Conservation (phyloP, 2,329 filamentous ascomycete species). For the Mollisiaceae sp. region DNA sequence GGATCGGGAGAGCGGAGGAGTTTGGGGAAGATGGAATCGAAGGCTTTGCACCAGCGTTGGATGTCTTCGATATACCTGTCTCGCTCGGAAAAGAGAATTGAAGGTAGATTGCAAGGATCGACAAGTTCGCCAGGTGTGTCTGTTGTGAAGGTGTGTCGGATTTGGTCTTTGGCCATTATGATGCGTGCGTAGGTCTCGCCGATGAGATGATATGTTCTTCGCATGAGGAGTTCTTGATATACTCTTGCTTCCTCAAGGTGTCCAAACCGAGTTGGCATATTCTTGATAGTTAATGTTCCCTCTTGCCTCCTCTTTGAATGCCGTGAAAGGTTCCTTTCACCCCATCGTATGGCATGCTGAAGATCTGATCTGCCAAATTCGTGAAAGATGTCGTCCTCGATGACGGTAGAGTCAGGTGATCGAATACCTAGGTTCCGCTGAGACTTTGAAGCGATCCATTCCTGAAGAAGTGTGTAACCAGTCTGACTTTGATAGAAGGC, state of each 20-base stretch:
- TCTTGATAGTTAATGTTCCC: constrained; percentile 15
- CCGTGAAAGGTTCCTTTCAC: constrained; percentile 12
- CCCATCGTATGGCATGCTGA: constrained; percentile 21
- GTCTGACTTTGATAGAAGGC: constrained; percentile 23
- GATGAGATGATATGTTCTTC: constrained; percentile 24
- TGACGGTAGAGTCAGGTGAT: constrained; percentile 19
- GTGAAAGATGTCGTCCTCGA: constrained; percentile 26
- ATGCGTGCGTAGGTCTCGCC: constrained; percentile 20
- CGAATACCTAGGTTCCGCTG: constrained; percentile 9
- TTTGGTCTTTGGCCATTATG: constrained; percentile 19
- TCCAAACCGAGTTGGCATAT: constrained; percentile 22
- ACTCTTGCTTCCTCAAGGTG: constrained; percentile 22
- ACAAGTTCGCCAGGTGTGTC: constrained; percentile 22
- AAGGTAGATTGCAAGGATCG: constrained; percentile 21
- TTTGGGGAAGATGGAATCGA: constrained; percentile 11
- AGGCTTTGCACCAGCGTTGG: constrained; percentile 17
- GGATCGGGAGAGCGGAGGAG: constrained; percentile 5
- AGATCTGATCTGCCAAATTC: constrained; percentile 24
- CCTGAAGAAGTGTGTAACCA: constrained; percentile 15
- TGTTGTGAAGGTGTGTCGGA: constrained; percentile 16
- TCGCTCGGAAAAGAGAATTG: background rate
- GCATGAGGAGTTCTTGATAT: constrained; percentile 25
- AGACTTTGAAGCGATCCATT: constrained; percentile 11
- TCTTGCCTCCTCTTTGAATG: constrained; percentile 20
- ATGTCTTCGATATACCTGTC: constrained; percentile 18